Evolutionary conservation across 2,329 filamentous ascomycete genomes (phyloP), one percentile per base, ranked within the genome.

Genomic region (Calonectria naviculata): DNA sequence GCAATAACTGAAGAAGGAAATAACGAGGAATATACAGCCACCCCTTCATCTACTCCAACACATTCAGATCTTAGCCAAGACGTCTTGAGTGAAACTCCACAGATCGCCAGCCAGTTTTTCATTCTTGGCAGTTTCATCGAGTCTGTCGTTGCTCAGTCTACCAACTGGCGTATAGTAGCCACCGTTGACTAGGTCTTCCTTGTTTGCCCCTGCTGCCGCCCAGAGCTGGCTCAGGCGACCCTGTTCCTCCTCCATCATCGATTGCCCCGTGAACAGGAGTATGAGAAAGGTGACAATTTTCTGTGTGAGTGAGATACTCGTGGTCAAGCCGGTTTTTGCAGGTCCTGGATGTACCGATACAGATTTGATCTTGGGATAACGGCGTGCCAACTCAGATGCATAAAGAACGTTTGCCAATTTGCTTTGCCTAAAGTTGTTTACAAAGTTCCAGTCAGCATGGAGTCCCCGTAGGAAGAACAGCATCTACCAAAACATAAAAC

Each of bases 321-420:
- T 17, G 24, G 13, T 10, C 4, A 70, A 31, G 13, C 29, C 21
- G 5, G 67, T 70, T 7, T 58, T 36, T 0, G 46, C 49, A 10
- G 28, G 21, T n/a, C 67, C 67, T 12, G 67, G 67, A 29, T 65
- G 49, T 12, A 70, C 38, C 6, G 67, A 56, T 13, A 47, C 49
- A 0, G 17, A 26, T 15, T 17, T 65, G 42, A 70, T 38, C 21
- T 70, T 36, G 4, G 60, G 60, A 19, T 70, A 60, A 7, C 41
- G 31, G 19, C 56, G 26, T 2, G 61, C 67, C 4, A 70, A 9
- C 38, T 63, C 28, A 5, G 6, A 7, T 3, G 58, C 36, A 13
- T 44, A 68, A 1, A 67, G 19, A 29, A 67, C 21, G 31, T 67
- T 67, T 17, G 65, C 52, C 34, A 67, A 34, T 34, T 67, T 67